phyloP scores from a whole-genome alignment of 2,329 filamentous ascomycete genomes.

The Fragosphaeria purpurea region DNA sequence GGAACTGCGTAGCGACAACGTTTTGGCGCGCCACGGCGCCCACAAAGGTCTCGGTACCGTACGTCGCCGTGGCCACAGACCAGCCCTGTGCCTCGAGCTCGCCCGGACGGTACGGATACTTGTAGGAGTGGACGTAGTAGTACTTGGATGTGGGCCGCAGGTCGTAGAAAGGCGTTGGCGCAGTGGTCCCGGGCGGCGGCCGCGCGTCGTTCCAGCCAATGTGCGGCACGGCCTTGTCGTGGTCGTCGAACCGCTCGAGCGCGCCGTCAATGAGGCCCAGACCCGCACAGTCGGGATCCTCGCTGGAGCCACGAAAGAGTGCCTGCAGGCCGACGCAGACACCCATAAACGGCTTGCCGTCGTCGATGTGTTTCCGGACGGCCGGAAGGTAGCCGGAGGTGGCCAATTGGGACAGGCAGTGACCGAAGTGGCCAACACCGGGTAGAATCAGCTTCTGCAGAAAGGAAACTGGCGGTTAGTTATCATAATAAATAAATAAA shows the following conservation, averaged over 20 bases:
- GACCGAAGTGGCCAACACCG: conserved; percentile 94
- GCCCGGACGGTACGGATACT: conserved; percentile 62
- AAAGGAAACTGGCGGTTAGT: no score
- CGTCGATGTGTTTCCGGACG: conserved; percentile 69
- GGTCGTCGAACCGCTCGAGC: conserved; percentile 67
- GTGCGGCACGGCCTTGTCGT: conserved; percentile 85
- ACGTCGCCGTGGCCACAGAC: conserved; percentile 82
- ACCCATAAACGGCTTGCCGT: conserved; percentile 95
- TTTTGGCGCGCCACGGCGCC: conserved; percentile 82
- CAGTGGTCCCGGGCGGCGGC: conserved; percentile 28
- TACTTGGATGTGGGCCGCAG: conserved; percentile 79
- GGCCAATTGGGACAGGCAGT: conserved; percentile 79
- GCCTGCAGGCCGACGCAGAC: conserved; percentile 94
- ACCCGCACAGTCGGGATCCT: conserved; percentile 62
- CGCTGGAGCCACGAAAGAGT: conserved; percentile 75
- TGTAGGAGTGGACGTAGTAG: conserved; percentile 97
- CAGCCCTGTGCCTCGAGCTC: conserved; percentile 74
- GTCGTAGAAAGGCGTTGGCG: conserved; percentile 53
- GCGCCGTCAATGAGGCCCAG: conserved; percentile 62
- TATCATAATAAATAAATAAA: no score
- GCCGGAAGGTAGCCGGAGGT: conserved; percentile 76
- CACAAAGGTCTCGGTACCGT: conserved; percentile 82
- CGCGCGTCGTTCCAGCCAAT: conserved; percentile 97
- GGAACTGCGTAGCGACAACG: conserved; percentile 87
- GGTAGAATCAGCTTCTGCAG: conserved; percentile 75